Evolutionary conservation across 2,329 filamentous ascomycete species (phyloP).

Genomic region (Stagonosporopsis vannaccii): DNA sequence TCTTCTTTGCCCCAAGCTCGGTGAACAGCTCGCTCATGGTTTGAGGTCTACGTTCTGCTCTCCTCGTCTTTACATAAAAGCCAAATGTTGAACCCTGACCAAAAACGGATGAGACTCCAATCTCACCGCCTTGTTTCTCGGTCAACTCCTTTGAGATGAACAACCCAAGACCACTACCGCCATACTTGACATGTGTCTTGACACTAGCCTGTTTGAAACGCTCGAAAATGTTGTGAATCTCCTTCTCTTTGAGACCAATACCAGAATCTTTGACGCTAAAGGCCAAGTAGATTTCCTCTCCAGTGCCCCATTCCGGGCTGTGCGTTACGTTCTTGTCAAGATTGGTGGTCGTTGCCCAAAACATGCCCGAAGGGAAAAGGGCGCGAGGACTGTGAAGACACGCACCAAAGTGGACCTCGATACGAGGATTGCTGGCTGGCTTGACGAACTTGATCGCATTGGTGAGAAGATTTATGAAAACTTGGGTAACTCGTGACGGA

Average conservation of each 20-base stretch:
- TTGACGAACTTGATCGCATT: slow-evolving; percentile 55
- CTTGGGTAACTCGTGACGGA: slow-evolving; percentile 64
- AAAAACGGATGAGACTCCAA: slow-evolving; percentile 51
- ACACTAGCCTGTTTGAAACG: slow-evolving; percentile 47
- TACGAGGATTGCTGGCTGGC: slow-evolving; percentile 40
- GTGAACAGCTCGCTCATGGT: slow-evolving; percentile 15
- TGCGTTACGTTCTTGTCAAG: slow-evolving; percentile 32
- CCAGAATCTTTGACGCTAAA: slow-evolving; percentile 52
- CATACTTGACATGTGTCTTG: slow-evolving; percentile 52
- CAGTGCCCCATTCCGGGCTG: slow-evolving; percentile 46
- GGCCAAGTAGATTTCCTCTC: slow-evolving; percentile 49
- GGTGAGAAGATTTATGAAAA: slow-evolving; percentile 80
- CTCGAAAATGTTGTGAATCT: slow-evolving; percentile 50
- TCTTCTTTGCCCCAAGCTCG: slow-evolving; percentile 2
- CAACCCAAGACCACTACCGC: slow-evolving; percentile 54
- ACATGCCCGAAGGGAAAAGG: slow-evolving; percentile 39
- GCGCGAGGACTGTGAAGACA: slow-evolving; percentile 29
- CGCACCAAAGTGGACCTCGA: slow-evolving; percentile 51
- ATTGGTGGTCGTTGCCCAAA: slow-evolving; percentile 39
- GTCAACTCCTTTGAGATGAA: slow-evolving; percentile 57
- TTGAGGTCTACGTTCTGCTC: slow-evolving; percentile 26
- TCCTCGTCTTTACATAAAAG: slow-evolving; percentile 53
- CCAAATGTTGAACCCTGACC: slow-evolving; percentile 53
- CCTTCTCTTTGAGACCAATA: slow-evolving; percentile 49
- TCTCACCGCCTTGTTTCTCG: slow-evolving; percentile 56